Evolutionary conservation across 352 stramenopile genomes (phyloP).

Genomic region (Pythium aquatile): DNA sequence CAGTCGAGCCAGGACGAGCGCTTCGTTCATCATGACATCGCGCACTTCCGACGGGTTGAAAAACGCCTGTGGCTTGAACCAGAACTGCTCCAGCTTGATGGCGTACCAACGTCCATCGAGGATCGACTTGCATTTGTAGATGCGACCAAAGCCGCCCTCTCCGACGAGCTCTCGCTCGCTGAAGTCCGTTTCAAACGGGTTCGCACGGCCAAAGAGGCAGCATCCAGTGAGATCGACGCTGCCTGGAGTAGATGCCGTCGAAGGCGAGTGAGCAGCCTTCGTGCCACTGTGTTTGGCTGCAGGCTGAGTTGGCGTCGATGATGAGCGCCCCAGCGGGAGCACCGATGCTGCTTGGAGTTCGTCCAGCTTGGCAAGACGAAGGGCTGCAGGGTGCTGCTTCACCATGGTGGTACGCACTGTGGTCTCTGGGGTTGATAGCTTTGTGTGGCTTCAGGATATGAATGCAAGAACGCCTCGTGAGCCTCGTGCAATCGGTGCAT

Average conservation of each 20-base stretch:
- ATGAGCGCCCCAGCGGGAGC: slow-evolving; percentile 52
- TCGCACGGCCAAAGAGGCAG: slow-evolving; percentile 59
- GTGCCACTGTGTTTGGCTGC: slow-evolving; percentile 19
- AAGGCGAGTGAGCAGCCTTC: slow-evolving; percentile 3
- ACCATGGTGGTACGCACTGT: background rate
- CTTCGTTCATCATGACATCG: slow-evolving; percentile 92
- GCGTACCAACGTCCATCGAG: slow-evolving; percentile 72
- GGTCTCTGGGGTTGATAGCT: background rate
- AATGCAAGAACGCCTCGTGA: background rate
- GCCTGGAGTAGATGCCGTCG: slow-evolving; percentile 6
- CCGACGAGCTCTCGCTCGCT: slow-evolving; percentile 60
- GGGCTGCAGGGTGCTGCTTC: background rate
- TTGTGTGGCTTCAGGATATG: background rate
- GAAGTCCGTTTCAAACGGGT: slow-evolving; percentile 83
- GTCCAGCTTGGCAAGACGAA: slow-evolving; percentile 23
- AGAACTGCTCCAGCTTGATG: slow-evolving; percentile 81
- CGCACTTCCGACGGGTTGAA: slow-evolving; percentile 82
- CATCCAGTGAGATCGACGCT: slow-evolving; percentile 12
- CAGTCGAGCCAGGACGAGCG: slow-evolving; percentile 89
- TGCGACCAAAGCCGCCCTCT: slow-evolving; percentile 73
- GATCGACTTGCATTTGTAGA: slow-evolving; percentile 77
- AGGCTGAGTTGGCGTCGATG: slow-evolving; percentile 45
- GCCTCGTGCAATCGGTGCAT: background rate
- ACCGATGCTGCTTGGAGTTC: slow-evolving; percentile 29
- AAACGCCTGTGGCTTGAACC: slow-evolving; percentile 80